phyloP scores from a whole-genome alignment of 371 early-diverging fungal species.

The Aphelidium insulamus region DNA sequence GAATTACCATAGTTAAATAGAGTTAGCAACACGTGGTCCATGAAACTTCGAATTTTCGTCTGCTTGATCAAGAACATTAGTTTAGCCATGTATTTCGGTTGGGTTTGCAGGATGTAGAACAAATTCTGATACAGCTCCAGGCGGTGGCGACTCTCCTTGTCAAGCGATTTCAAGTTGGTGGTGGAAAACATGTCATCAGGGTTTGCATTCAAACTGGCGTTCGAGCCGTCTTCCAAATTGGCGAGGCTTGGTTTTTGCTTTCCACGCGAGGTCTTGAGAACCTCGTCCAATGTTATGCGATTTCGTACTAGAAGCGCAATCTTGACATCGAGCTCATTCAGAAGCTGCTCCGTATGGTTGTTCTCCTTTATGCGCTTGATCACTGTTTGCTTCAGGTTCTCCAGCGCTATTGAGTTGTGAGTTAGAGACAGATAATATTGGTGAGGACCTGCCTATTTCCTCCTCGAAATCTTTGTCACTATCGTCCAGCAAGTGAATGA shows the following conservation, averaged over 20 bases:
- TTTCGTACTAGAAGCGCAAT: conserved; percentile 92
- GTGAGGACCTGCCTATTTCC: conserved; percentile 30
- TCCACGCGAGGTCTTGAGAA: conserved; percentile 34
- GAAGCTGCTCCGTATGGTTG: conserved; percentile 46
- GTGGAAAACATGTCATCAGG: conserved; percentile 11
- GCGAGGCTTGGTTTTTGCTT: conserved; percentile 10
- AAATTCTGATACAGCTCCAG: conserved; percentile 70
- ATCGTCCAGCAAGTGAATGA: conserved; percentile 72
- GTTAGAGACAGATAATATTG: conserved; percentile 1
- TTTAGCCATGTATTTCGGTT: conserved; percentile 71
- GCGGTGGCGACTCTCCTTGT: conserved; percentile 54
- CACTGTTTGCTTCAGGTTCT: conserved; percentile 58
- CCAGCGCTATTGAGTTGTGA: conserved; percentile 32
- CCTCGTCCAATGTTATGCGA: conserved; percentile 80
- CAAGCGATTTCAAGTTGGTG: conserved; percentile 35
- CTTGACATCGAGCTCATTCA: conserved; percentile 81
- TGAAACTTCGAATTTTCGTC: conserved; percentile 44
- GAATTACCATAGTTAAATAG: conserved; percentile 91
- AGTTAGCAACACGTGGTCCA: conserved; percentile 75
- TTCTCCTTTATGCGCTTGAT: conserved; percentile 78
- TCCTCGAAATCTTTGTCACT: conserved; percentile 77
- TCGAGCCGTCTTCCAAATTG: conserved; percentile 25
- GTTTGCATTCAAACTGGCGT: conserved; percentile 10
- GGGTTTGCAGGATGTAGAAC: conserved; percentile 87
- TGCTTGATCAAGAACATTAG: conserved; percentile 59